Conservation (phyloP, 345 rosid species). For the Hypericum androsaemum region DNA sequence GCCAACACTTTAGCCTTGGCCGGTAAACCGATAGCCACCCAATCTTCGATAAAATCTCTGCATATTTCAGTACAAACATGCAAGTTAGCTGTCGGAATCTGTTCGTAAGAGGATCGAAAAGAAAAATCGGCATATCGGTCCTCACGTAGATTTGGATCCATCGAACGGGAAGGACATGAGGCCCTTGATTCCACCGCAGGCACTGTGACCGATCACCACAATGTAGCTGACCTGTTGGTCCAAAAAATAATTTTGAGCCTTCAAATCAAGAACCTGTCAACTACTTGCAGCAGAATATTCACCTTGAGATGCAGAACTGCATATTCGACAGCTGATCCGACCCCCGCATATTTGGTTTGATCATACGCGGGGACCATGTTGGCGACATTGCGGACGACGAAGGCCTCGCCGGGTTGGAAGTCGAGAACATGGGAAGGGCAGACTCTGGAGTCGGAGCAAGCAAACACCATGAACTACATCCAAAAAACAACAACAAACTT, state of each 20-base stretch:
- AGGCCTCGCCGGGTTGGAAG: conserved; percentile 9
- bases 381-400: conserved; percentile 6
- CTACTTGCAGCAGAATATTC: not conserved
- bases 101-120: not conserved
- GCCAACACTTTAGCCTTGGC: conserved; percentile 65
- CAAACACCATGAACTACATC: conserved; percentile 25
- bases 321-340: conserved; percentile 81
- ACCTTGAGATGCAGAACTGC: conserved; percentile 96
- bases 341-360: conserved; percentile 41
- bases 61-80: conserved; percentile 8
- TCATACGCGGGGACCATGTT: conserved; percentile 23
- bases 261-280: not conserved
- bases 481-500: too few species aligned
- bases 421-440: conserved; percentile 8
- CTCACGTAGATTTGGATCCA: conserved; percentile 64
- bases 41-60: conserved; percentile 96
- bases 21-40: conserved; percentile 72
- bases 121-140: not conserved
- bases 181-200: conserved; percentile 95
- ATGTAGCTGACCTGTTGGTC: conserved; percentile 57
- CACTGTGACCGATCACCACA: conserved; percentile 86
- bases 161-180: conserved; percentile 78
- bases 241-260: not conserved
- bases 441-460: conserved; percentile 7
- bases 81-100: not conserved